Evolutionary conservation across 345 rosid genomes (phyloP), one percentile per base, ranked within the genome.

Genomic region (Melaleuca alternifolia): DNA sequence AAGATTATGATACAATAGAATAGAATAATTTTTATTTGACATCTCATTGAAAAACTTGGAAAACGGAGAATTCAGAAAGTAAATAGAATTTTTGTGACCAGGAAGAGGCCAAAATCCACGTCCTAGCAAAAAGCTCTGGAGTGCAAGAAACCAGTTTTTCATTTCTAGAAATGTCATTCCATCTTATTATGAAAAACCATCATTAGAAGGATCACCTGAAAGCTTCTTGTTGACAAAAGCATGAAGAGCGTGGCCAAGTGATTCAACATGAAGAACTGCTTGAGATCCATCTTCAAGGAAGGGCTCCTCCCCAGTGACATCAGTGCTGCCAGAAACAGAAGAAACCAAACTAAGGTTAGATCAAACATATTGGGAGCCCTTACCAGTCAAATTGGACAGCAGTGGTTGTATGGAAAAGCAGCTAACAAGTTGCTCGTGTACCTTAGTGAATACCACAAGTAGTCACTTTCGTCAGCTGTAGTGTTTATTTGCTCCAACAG

Each of bases 391-490:
- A 71, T 71, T 71, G 48, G 81, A 37, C 48, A 20, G 81, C 48
- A 37, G 81, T 71, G 81, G 48, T 21, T 71, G 81, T 37, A 83
- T 21, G 16, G 24, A n/a, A 51, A 24, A 83, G 57, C 54, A 81
- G 54, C 33, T 14, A 81, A 48, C 24, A 28, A 76, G 86, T 79
- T 65, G 50, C 46, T 83, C 4, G 3, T 46, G 76, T 91, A 97
- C 99, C 98, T 94, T 86, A 92, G 87, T 10, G 98, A 96, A 90
- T 97, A 97, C 99, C 99, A 97, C 86, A 97, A 88, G 93, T 94
- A 97, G 85, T 97, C 98, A 51, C 96, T 97, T 89, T 89, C 85
- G 88, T 97, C 98, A 84, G 97, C 94, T 83, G 98, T 95, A 33
- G 98, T 95, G 90, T 94, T 93, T 87, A 97, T 94, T 91, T 97